A percentile compares a stretch with the other conserved stretches of the same genome.
phyloP scores from a whole-genome alignment of 139 green algal species.

The Chlorella sp. region DNA sequence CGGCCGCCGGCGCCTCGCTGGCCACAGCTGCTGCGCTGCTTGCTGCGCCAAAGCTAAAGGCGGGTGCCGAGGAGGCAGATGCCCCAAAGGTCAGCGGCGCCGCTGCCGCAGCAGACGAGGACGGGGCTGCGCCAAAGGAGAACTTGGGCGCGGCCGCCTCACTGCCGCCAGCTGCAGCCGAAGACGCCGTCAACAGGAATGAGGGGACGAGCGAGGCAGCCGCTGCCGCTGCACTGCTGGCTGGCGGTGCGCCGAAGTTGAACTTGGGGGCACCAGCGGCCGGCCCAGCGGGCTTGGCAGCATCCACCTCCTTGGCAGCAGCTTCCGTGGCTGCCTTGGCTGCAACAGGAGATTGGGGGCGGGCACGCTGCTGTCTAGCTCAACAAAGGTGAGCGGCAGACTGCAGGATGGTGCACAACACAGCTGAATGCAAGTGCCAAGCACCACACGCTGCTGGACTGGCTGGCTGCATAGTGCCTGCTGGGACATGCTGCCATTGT shows the following conservation, averaged over 20 bases:
- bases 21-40: background rate
- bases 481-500: background rate
- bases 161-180: background rate
- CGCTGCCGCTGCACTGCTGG: background rate
- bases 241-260: background rate
- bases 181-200: background rate
- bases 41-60: background rate
- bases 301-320: slow-evolving; percentile 14
- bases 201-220: background rate
- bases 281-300: background rate
- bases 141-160: background rate
- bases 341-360: background rate
- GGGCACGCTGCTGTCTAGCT: too few species aligned
- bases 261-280: slow-evolving; percentile 8
- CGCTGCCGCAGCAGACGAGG: background rate
- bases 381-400: too few species aligned
- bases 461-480: too few species aligned
- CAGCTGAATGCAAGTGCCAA: too few species aligned
- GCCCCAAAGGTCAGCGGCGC: background rate
- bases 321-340: slow-evolving; percentile 6
- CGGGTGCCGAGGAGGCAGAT: background rate
- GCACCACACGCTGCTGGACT: too few species aligned
- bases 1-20: slow-evolving; percentile 2
- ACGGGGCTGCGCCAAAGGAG: background rate
- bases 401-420: too few species aligned